Evolutionary conservation across 1,284 basidiomycete species (phyloP).

Genomic region (Phlebopus sp.): DNA sequence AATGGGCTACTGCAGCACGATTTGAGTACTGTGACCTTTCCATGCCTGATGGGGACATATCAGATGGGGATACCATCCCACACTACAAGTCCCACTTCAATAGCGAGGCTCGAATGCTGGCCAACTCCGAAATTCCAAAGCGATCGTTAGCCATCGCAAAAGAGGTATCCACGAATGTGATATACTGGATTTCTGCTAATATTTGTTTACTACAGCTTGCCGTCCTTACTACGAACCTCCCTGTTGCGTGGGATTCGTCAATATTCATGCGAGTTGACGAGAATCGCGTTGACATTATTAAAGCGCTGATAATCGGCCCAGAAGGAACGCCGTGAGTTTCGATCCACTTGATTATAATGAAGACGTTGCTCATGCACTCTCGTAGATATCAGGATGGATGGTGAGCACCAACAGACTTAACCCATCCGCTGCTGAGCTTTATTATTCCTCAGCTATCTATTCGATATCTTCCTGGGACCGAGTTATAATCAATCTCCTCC

Average conservation of each 20-base stretch:
- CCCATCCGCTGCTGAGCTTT: constrained; percentile 1
- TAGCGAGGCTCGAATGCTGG: constrained; percentile 76
- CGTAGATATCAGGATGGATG: constrained; percentile 79
- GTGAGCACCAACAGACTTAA: constrained; percentile 38
- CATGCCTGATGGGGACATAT: constrained; percentile 36
- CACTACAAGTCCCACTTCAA: constrained; percentile 80
- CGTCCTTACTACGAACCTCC: constrained; percentile 84
- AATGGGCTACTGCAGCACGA: constrained; percentile 76
- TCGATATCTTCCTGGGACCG: constrained; percentile 87
- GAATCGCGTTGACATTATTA: constrained; percentile 85
- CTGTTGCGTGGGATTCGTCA: constrained; percentile 87
- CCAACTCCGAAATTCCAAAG: constrained; percentile 78
- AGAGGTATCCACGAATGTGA: constrained; percentile 51
- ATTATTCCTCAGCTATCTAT: constrained; percentile 54
- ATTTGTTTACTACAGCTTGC: constrained; percentile 57
- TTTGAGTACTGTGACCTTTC: constrained; percentile 88
- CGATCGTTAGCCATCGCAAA: constrained; percentile 89
- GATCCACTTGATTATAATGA: constrained; percentile 4
- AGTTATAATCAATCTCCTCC: constrained; percentile 81
- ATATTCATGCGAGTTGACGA: constrained; percentile 87
- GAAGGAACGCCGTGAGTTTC: constrained; percentile 84
- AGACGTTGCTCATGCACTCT: not conserved
- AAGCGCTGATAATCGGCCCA: constrained; percentile 85
- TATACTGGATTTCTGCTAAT: constrained; percentile 5
- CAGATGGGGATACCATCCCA: constrained; percentile 46